phyloP scores from a whole-genome alignment of 768 basidiomycete genomes.

The Termitomyces sp. region DNA sequence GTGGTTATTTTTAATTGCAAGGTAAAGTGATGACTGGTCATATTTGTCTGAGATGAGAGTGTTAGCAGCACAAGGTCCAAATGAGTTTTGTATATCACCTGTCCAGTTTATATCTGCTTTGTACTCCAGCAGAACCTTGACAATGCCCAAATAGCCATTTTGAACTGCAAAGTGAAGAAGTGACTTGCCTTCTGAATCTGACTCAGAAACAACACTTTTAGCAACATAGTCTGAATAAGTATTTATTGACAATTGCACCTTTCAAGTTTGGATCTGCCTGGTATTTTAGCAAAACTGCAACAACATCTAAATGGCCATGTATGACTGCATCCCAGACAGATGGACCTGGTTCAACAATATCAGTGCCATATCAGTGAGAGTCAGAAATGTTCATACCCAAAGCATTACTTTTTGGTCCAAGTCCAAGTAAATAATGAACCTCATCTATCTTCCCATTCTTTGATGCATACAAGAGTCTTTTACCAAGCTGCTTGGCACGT shows the following conservation, averaged over 20 bases:
- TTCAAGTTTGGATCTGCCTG: not conserved
- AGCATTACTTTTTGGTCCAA: not conserved
- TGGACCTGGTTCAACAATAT: not conserved
- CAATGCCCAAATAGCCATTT: too few relatives aligned
- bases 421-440: not conserved
- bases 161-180: too few relatives aligned
- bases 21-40: too few relatives aligned
- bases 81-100: too few relatives aligned
- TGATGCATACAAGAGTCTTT: not conserved
- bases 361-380: not conserved
- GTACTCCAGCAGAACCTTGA: too few relatives aligned
- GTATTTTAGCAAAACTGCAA: not conserved
- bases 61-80: too few relatives aligned
- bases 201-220: not conserved
- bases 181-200: too few relatives aligned
- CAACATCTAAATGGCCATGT: not conserved
- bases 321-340: not conserved
- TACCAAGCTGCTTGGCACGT: not conserved
- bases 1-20: too few relatives aligned
- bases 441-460: not conserved
- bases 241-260: not conserved
- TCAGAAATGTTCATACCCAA: not conserved
- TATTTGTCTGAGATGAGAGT: too few relatives aligned
- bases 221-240: not conserved
- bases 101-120: too few relatives aligned